phyloP scores from a whole-genome alignment of 2,329 filamentous ascomycete species.

The Colletotrichum lupini region DNA sequence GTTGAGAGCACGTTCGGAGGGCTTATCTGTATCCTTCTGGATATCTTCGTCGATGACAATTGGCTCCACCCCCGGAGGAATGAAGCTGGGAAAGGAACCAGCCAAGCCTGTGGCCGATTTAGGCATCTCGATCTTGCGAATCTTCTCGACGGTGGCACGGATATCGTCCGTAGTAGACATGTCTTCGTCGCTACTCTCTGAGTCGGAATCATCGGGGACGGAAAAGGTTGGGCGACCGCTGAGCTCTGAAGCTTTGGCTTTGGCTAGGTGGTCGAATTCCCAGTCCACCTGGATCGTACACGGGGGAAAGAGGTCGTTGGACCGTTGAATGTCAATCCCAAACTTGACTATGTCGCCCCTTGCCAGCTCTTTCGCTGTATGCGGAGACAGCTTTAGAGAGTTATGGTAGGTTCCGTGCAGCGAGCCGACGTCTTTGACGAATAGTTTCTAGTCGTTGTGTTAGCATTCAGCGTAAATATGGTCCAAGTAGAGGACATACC shows the following conservation, averaged over 20 bases:
- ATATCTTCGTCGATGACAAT: slow-evolving; percentile 3
- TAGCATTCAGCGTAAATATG: background rate
- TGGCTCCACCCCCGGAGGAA: background rate
- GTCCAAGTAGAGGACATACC: slow-evolving; percentile 47
- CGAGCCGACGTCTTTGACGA: slow-evolving; percentile 58
- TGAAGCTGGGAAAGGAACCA: background rate
- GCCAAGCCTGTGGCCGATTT: background rate
- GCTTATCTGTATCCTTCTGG: background rate
- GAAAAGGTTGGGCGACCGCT: slow-evolving; percentile 42
- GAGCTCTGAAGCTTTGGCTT: background rate
- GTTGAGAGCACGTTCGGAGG: background rate
- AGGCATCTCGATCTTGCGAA: slow-evolving; percentile 6
- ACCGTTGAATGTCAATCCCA: slow-evolving; percentile 49
- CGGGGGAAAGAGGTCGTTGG: slow-evolving; percentile 48
- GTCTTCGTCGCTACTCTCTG: slow-evolving; percentile 45
- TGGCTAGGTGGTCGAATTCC: slow-evolving; percentile 39
- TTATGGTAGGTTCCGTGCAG: slow-evolving; percentile 66
- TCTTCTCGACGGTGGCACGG: slow-evolving; percentile 12
- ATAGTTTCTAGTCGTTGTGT: slow-evolving; percentile 50
- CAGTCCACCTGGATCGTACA: slow-evolving; percentile 49
- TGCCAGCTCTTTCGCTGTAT: slow-evolving; percentile 36
- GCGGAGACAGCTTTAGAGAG: slow-evolving; percentile 38
- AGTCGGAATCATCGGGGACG: slow-evolving; percentile 56
- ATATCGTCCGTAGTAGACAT: slow-evolving; percentile 40
- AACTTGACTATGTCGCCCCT: slow-evolving; percentile 49